Conservation (phyloP, 2,329 filamentous ascomycete species). For the Fusarium haematococcum region DNA sequence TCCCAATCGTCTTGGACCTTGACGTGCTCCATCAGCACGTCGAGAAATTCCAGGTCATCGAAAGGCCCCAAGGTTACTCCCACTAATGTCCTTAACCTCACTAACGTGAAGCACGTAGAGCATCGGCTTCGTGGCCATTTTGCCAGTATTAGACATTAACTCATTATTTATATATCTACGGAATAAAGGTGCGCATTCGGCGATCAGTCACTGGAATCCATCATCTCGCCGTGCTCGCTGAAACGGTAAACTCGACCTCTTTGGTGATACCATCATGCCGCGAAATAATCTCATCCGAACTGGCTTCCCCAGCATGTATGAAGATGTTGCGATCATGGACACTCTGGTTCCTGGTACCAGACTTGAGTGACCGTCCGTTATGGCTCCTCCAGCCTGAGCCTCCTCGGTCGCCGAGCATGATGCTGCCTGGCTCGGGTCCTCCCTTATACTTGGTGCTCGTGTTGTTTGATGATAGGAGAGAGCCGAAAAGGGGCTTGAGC, state of each 20-base stretch:
- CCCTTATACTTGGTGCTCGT: conserved; percentile 31
- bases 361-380: conserved; percentile 20
- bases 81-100: no score
- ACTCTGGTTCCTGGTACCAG: neutral
- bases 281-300: conserved; percentile 37
- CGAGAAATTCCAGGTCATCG: no score
- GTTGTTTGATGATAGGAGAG: conserved; percentile 38
- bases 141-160: conserved; percentile 1
- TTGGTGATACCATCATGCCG: conserved; percentile 24
- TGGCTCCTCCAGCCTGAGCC: conserved; percentile 33
- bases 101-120: neutral
- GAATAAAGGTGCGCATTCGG: neutral
- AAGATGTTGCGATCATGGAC: conserved; percentile 16
- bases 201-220: neutral
- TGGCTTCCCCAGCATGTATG: conserved; percentile 34
- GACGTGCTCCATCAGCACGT: no score
- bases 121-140: neutral
- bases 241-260: conserved; percentile 37
- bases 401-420: conserved; percentile 36
- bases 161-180: neutral
- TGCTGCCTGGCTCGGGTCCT: conserved; percentile 36
- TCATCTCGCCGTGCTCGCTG: conserved; percentile 8
- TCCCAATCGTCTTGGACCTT: no score
- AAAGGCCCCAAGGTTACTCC: no score
- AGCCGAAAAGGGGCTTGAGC: conserved; percentile 40